A percentile compares a stretch with the other conserved stretches of the same genome.
Conservation (phyloP, 108 stramenopile species). For the Mediolabrus comicus region DNA sequence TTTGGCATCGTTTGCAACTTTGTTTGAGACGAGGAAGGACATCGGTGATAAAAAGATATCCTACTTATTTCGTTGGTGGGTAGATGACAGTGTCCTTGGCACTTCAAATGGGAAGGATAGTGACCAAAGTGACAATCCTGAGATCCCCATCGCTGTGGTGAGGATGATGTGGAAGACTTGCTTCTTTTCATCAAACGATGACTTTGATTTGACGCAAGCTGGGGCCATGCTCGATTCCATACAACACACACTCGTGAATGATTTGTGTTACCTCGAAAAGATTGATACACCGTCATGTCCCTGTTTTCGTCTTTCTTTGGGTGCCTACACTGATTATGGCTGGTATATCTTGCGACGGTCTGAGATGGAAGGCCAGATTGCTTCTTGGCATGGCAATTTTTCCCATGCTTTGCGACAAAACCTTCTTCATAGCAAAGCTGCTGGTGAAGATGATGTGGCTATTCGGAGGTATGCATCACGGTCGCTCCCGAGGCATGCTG, state of each 20-base stretch:
- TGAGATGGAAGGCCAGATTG: conserved; percentile 10
- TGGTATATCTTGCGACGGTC: conserved; percentile 24
- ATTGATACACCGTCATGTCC: conserved; percentile 8
- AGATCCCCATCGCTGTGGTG: conserved; percentile 31
- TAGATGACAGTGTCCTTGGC: conserved; percentile 7
- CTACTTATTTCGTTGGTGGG: conserved; percentile 16
- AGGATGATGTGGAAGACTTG: conserved; percentile 28
- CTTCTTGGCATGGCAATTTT: conserved; percentile 32
- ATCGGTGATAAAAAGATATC: neutral
- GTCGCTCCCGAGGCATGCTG: conserved; percentile 28
- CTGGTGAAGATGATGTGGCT: conserved; percentile 24
- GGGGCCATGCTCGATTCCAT: conserved; percentile 23
- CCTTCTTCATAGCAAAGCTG: conserved; percentile 12
- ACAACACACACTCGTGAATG: conserved; percentile 27
- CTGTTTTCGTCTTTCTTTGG: conserved; percentile 28
- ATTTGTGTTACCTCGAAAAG: conserved; percentile 25
- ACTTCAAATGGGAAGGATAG: neutral
- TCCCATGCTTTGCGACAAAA: conserved; percentile 8
- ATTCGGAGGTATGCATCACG: conserved; percentile 25
- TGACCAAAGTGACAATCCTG: neutral
- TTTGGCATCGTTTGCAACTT: conserved; percentile 29
- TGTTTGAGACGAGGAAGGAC: conserved; percentile 19
- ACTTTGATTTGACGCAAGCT: conserved; percentile 1
- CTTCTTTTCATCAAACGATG: conserved; percentile 15
- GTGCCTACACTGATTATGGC: conserved; percentile 32